Conservation (phyloP, 2,329 filamentous ascomycete genomes). For the Hypoxylon sp. region DNA sequence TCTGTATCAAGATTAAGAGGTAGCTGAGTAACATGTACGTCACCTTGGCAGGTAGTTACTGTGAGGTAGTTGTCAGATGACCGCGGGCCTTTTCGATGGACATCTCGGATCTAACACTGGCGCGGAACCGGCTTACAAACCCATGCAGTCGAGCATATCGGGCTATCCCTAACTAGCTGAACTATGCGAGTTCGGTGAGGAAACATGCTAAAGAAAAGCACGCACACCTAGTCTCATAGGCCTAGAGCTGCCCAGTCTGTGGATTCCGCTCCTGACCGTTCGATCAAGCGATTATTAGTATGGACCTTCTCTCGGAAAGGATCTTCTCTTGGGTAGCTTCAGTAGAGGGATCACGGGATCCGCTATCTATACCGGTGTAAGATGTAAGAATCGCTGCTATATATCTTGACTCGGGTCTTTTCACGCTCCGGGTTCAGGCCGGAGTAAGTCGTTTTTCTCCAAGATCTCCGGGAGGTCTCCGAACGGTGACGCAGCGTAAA, state of each 20-base stretch:
- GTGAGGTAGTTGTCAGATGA: background rate
- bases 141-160: background rate
- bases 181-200: background rate
- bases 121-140: background rate
- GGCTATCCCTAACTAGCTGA: background rate
- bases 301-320: background rate
- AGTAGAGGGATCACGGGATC: background rate
- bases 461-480: background rate
- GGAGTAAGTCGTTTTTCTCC: background rate
- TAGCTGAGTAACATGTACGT: background rate
- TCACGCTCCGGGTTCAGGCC: background rate
- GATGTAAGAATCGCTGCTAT: background rate
- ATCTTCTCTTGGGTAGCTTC: background rate
- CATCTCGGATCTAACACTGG: background rate
- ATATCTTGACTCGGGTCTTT: background rate
- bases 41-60: background rate
- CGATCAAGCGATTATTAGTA: constrained; percentile 3
- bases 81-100: background rate
- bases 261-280: background rate
- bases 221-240: background rate
- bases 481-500: background rate
- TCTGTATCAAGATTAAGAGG: background rate
- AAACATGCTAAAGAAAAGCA: background rate
- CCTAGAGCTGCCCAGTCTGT: background rate
- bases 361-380: background rate